Evolutionary conservation across 805 yeast genomes (phyloP).

Genomic region (Kuraishia hungarica): DNA sequence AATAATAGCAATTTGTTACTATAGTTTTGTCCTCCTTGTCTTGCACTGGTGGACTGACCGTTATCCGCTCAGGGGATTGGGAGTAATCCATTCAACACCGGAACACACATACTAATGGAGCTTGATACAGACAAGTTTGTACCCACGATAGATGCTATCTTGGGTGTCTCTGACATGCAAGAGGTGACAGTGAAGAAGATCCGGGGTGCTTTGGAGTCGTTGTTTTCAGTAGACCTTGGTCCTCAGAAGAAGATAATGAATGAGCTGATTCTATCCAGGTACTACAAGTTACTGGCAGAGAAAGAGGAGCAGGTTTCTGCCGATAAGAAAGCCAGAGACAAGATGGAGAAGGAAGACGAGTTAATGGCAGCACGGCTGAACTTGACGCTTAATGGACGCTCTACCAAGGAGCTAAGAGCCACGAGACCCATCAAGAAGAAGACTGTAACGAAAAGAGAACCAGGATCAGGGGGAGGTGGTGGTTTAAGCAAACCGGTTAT

Average conservation of each 20-base stretch:
- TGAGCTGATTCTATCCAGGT: constrained; percentile 51
- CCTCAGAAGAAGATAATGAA: constrained; percentile 48
- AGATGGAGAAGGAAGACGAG: constrained; percentile 40
- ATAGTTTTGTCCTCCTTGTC: too few species aligned
- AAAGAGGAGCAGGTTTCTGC: constrained; percentile 17
- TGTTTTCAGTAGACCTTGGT: constrained; percentile 48
- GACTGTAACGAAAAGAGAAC: constrained; percentile 6
- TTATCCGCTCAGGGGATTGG: too few species aligned
- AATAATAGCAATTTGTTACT: too few species aligned
- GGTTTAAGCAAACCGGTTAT: constrained; percentile 16
- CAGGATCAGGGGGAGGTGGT: constrained; percentile 7
- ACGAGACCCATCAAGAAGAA: constrained; percentile 4
- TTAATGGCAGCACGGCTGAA: constrained; percentile 39
- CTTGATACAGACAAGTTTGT: constrained; percentile 28
- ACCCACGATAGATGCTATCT: constrained; percentile 67
- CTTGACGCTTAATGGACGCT: constrained; percentile 8
- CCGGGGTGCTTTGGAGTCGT: constrained; percentile 62
- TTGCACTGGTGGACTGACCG: too few species aligned
- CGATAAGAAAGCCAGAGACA: constrained; percentile 18
- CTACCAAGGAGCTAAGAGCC: constrained; percentile 4
- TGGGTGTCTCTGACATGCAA: constrained; percentile 62
- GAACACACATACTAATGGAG: background rate
- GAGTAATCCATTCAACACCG: too few species aligned
- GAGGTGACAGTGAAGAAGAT: constrained; percentile 64
- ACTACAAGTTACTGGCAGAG: constrained; percentile 35